Conservation (phyloP, 805 yeast species). For the Ogataea populi-albae region DNA sequence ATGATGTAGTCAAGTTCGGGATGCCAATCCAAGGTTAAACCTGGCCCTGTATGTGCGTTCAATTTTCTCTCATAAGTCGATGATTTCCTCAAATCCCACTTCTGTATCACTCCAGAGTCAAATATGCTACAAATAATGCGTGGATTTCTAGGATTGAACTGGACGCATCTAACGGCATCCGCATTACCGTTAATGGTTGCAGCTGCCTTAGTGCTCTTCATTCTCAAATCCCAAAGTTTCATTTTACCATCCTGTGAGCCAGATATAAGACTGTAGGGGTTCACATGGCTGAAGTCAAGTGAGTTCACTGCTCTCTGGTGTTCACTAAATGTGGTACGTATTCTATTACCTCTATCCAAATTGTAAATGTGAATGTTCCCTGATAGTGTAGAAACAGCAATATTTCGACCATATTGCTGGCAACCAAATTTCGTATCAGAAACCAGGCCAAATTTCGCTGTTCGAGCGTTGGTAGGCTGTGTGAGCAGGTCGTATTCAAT, state of each 20-base stretch:
- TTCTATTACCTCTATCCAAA: conserved; percentile 28
- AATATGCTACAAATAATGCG: conserved; percentile 72
- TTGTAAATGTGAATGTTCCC: conserved; percentile 42
- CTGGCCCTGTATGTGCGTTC: conserved; percentile 91
- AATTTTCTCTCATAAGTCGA: conserved; percentile 61
- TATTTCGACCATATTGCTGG: conserved; percentile 35
- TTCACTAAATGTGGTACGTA: conserved; percentile 34
- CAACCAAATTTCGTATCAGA: conserved; percentile 44
- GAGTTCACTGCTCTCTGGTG: conserved; percentile 48
- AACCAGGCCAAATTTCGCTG: conserved; percentile 37
- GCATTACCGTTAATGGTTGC: conserved; percentile 57
- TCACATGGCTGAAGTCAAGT: conserved; percentile 38
- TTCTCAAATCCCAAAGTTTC: conserved; percentile 70
- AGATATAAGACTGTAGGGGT: conserved; percentile 43
- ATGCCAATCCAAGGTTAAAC: conserved; percentile 84
- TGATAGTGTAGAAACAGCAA: conserved; percentile 45
- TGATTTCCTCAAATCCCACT: conserved; percentile 81
- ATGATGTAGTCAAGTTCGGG: conserved; percentile 76
- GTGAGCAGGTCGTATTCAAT: conserved; percentile 36
- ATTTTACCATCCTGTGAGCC: conserved; percentile 83
- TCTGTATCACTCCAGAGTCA: conserved; percentile 84
- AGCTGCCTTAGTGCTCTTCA: conserved; percentile 44
- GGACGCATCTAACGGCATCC: conserved; percentile 64
- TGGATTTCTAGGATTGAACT: conserved; percentile 50
- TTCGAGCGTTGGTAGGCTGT: conserved; percentile 27